Evolutionary conservation across 768 basidiomycete species (phyloP).

Genomic region (Leccinum uliginosum): DNA sequence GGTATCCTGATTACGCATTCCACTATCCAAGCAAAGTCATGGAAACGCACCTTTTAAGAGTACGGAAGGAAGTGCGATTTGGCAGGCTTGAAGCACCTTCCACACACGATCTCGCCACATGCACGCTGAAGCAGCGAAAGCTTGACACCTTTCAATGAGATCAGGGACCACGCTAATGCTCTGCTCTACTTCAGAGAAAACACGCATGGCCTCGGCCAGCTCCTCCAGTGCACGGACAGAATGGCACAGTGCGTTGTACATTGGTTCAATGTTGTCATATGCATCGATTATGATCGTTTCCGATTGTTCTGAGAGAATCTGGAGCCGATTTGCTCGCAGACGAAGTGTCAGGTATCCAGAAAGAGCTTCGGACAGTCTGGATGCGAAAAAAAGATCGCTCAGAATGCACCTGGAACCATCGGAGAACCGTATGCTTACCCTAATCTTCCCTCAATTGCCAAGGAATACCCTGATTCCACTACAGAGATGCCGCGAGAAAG

Average conservation of each 20-base stretch:
- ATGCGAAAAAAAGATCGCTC: not conserved
- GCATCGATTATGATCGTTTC: slow-evolving; percentile 20
- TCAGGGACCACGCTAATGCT: slow-evolving; percentile 12
- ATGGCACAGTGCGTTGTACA: slow-evolving; percentile 16
- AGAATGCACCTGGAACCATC: not conserved
- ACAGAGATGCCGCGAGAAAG: slow-evolving; percentile 73
- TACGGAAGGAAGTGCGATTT: slow-evolving; percentile 24
- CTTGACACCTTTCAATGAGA: slow-evolving; percentile 28
- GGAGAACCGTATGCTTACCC: slow-evolving; percentile 45
- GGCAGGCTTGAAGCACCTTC: slow-evolving; percentile 18
- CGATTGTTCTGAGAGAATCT: slow-evolving; percentile 15
- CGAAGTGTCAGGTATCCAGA: slow-evolving; percentile 12
- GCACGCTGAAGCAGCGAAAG: slow-evolving; percentile 21
- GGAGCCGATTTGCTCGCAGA: slow-evolving; percentile 17
- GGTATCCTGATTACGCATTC: not conserved
- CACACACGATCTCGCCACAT: slow-evolving; percentile 28
- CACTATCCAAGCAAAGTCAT: not conserved
- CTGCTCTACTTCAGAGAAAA: slow-evolving; percentile 32
- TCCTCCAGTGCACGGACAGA: slow-evolving; percentile 35
- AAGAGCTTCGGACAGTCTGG: slow-evolving; percentile 19
- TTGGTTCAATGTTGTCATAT: slow-evolving; percentile 11
- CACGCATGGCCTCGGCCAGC: slow-evolving; percentile 30
- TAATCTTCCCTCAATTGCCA: slow-evolving; percentile 58
- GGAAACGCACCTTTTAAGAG: slow-evolving; percentile 35
- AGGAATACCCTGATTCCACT: slow-evolving; percentile 72